Conservation (phyloP, 2,329 filamentous ascomycete species). For the Penicillium olsonii region DNA sequence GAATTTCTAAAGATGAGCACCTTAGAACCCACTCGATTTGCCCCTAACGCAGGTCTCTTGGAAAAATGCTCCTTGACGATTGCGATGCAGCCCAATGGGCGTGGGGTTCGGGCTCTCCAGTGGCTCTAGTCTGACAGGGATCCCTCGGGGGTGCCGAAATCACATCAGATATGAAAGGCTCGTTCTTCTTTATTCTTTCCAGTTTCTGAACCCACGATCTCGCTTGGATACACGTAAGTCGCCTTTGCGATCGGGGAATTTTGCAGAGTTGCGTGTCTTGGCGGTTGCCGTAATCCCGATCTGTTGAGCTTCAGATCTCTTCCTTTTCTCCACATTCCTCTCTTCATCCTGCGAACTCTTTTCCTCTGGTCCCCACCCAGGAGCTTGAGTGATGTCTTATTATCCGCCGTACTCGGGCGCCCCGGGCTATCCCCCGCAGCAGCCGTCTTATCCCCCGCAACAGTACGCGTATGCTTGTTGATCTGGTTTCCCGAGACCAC, state of each 20-base stretch:
- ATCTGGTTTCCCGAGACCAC: conserved; percentile 8
- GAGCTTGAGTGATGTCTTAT: conserved; percentile 57
- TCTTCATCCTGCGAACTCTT: conserved; percentile 13
- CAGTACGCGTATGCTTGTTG: conserved; percentile 41
- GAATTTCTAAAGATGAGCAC: too few relatives aligned
- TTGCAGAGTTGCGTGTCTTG: conserved; percentile 15
- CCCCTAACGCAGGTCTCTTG: not conserved
- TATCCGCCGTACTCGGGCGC: conserved; percentile 62
- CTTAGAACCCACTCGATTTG: too few relatives aligned
- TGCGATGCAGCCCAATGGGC: conserved; percentile 1
- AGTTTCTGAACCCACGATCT: not conserved
- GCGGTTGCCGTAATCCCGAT: conserved; percentile 22
- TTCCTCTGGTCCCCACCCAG: conserved; percentile 3
- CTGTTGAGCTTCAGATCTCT: conserved; percentile 19
- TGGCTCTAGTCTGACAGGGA: not conserved
- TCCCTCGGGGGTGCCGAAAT: conserved; percentile 9
- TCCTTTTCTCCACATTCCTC: conserved; percentile 25
- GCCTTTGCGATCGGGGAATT: not conserved
- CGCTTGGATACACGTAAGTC: not conserved
- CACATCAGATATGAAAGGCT: conserved; percentile 16
- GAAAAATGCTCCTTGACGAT: not conserved
- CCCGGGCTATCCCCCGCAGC: conserved; percentile 57
- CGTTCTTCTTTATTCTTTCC: not conserved
- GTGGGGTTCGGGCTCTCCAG: not conserved
- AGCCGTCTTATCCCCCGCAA: conserved; percentile 42